Base-by-base conservation (phyloP, 768 basidiomycete species). In the Phanerodontia chrysosporium region DNA sequence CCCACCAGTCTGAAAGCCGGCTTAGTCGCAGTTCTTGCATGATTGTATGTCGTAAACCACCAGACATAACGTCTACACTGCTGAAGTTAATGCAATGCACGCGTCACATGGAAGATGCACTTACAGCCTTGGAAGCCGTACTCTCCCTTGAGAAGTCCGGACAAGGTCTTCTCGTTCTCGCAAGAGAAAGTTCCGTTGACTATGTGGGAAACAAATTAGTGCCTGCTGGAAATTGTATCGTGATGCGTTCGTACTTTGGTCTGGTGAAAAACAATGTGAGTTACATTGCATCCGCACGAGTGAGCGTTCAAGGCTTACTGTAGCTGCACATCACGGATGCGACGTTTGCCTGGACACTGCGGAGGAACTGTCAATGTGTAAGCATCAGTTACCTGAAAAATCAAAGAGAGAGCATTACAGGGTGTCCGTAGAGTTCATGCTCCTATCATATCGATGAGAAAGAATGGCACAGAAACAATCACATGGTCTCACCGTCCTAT, bases 181-280 rank as follows among this genome's bases (percentile, higher is more conserved):
- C 89, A 91, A 0, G 89, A 84, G 60, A 82, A 90, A 0, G 85
- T 85, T 32, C 82, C 81, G 58, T 90, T 89, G 60, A 89, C 71
- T 58, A 79, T 10, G 22, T 51, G 29, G 8, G 2, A 22, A 18
- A 13, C 28, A 6, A 18, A 4, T 42, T 18, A 42, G 39, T 42
- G 16, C 18, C 39, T 42, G 16, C 10, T 18, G 9, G 39, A 42
- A 4, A 42, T n/a, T n/a, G n/a, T n/a, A 42, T 18, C 4, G 18
- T 18, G 18, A 10, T n/a, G 36, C 5, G 4, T 28, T 5, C 58
- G 22, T 51, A 66, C 65, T 62, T 45, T 66, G 61, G 30, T 66
- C 65, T 66, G 32, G 7, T 28, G 13, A 32, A 36, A 36, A 27
- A 2, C 1, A 21, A n/a, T n/a, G n/a, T n/a, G n/a, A n/a, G n/a